These are phyloP conservation scores for Amanita jacksonii DNA, from an alignment of 768 basidiomycete genomes.

Conservation along the genomic window DNA sequence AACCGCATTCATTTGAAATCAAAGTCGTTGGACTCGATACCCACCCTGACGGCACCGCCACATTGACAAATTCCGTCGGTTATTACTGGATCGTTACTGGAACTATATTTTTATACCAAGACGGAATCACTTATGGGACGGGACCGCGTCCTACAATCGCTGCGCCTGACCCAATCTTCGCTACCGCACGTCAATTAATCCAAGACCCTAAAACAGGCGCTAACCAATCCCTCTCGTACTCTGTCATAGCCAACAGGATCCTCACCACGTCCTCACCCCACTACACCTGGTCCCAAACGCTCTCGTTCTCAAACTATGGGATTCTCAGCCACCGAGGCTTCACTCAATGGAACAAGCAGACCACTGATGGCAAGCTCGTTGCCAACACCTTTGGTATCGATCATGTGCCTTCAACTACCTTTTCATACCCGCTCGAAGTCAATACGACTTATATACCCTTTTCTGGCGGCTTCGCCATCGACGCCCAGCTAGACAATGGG, in stretches of 20 bases:
- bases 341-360: constrained; percentile 4
- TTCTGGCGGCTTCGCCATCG: not conserved
- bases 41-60: not conserved
- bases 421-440: constrained; percentile 3
- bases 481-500: not conserved
- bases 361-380: not conserved
- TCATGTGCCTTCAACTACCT: not conserved
- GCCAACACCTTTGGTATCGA: not conserved
- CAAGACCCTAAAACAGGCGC: constrained; percentile 2
- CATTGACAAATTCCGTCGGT: not conserved
- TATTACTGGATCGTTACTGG: constrained; percentile 3
- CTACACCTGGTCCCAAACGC: not conserved
- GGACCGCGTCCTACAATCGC: not conserved
- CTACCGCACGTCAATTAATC: not conserved
- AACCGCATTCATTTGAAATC: constrained; percentile 61
- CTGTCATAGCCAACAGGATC: not conserved
- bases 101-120: constrained; percentile 1
- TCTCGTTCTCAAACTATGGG: constrained; percentile 2
- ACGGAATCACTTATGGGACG: not conserved
- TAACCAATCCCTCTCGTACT: constrained; percentile 2
- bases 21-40: constrained; percentile 33
- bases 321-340: constrained; percentile 1
- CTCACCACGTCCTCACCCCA: not conserved
- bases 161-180: not conserved
- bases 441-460: not conserved